phyloP scores from a whole-genome alignment of 371 early-diverging fungal species.

The Mucor plumbeus region DNA sequence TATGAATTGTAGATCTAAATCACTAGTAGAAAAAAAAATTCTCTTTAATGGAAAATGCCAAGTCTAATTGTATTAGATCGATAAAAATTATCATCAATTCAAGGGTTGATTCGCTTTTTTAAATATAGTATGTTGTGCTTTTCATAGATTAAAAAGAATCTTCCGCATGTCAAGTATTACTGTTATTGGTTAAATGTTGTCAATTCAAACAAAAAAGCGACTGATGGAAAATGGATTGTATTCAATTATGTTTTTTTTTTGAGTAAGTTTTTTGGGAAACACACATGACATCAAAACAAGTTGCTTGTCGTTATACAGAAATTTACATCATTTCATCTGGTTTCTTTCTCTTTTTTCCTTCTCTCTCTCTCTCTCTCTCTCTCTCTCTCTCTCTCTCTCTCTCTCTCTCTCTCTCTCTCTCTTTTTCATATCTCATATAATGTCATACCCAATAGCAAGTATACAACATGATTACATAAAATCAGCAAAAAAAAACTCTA shows the following conservation, averaged over 20 bases:
- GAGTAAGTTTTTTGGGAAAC: not conserved
- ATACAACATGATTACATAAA: not conserved
- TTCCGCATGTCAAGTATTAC: not conserved
- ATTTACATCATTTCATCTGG: slow-evolving; percentile 9
- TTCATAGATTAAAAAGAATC: not conserved
- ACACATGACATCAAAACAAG: slow-evolving; percentile 10
- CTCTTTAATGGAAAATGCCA: not conserved
- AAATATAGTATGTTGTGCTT: not conserved
- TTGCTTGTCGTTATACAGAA: not conserved
- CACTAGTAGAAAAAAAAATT: not conserved
- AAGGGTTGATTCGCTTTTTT: slow-evolving; percentile 1
- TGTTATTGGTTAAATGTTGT: slow-evolving; percentile 7
- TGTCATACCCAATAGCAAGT: not conserved
- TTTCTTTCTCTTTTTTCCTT: slow-evolving; percentile 1
- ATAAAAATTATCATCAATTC: not conserved
- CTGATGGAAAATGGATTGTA: not conserved
- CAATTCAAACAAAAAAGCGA: not conserved
- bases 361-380: not conserved
- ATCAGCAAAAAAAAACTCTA: not conserved
- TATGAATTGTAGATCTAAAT: not conserved
- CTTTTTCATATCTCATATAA: not conserved
- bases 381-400: not conserved
- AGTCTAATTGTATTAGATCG: not conserved
- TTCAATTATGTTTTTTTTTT: not conserved
- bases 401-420: not conserved